Conservation (phyloP, 2,329 filamentous ascomycete genomes). For the Hymenoscyphus occultus region DNA sequence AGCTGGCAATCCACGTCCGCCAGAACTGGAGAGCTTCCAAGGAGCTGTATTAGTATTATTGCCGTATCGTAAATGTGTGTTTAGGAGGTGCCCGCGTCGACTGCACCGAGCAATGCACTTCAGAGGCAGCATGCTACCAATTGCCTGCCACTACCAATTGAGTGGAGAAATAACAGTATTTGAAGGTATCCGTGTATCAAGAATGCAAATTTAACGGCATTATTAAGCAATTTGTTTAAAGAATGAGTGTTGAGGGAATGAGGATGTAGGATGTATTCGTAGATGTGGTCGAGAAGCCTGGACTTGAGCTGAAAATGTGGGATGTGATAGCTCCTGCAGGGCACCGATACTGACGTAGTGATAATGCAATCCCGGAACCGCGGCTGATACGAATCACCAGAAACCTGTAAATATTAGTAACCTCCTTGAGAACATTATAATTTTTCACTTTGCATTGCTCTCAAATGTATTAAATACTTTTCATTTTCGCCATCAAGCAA, state of each 20-base stretch:
- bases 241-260: background rate
- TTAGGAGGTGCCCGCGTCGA: constrained; percentile 4
- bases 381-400: background rate
- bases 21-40: background rate
- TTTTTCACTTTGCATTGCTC: background rate
- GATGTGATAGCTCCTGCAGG: background rate
- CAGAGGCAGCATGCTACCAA: constrained; percentile 20
- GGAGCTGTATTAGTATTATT: constrained; percentile 6
- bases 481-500: constrained; percentile 2
- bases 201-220: background rate
- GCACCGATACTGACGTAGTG: background rate
- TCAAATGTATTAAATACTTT: constrained; percentile 26
- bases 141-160: constrained; percentile 14
- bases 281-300: background rate
- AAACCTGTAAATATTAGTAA: background rate
- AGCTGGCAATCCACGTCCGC: background rate
- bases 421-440: background rate
- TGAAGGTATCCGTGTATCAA: background rate
- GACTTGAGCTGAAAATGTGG: background rate
- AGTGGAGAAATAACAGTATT: background rate
- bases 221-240: background rate
- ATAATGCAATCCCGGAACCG: background rate
- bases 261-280: background rate
- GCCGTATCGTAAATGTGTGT: constrained; percentile 7
- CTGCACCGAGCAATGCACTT: constrained; percentile 22